Evolutionary conservation across 148 eudicot genomes (phyloP), one percentile per base, ranked within the genome.

Genomic region (Cornus suecica): DNA sequence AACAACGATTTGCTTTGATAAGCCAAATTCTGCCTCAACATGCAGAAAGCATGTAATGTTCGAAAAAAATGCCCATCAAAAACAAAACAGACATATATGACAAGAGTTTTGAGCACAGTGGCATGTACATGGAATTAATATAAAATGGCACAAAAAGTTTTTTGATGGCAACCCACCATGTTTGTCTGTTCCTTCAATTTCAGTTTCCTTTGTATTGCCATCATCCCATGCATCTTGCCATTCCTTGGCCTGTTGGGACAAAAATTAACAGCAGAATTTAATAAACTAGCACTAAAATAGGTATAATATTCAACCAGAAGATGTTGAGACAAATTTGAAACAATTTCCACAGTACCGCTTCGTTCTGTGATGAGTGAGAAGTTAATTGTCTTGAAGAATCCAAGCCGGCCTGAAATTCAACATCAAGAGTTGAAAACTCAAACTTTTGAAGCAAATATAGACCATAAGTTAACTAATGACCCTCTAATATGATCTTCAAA

Each of bases 191-290:
- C 75, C 76, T 37, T 65, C 29, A 64, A 52, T 66, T 45, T 73
- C 68, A 28, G 41, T 61, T 20, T 81, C 84, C 64, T 63, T 81
- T n/a, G 66, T 62, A 56, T 76, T 76, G 48, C 62, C 80, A 23
- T 24, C 70, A 69, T 62, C 61, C 80, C 79, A 69, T 69, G 80
- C 82, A 74, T 75, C 70, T 69, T 85, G 79, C 85, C 83, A 74
- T 68, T 85, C 79, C 28, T 64, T 76, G 56, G 61, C n/a, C 81
- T 79, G 73, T 32, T 77, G 63, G 13, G 51, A 69, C 34, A 62
- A 74, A 64, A 13, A 13, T 22, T 60, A 16, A 72, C 11, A 65
- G 74, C 29, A 79, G 29, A 51, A 69, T 26, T 41, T 74, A 34
- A 14, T 5, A 51, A 23, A 32, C 13, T 4, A 60, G 58, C 69